Evolutionary conservation across 2,329 filamentous ascomycete genomes (phyloP).

Genomic region (Aspergillus brasiliensis): DNA sequence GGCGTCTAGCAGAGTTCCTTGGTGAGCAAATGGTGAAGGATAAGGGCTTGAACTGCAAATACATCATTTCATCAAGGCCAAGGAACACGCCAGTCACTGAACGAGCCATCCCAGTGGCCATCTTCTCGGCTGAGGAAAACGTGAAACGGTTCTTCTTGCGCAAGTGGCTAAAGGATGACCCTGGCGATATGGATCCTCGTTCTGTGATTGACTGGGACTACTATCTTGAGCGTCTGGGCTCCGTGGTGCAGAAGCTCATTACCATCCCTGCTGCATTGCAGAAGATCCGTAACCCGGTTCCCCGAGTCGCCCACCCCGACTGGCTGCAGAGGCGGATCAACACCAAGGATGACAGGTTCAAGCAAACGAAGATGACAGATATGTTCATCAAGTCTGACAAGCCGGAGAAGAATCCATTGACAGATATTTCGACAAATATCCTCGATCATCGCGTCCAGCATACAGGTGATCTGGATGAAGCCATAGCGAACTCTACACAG

Average conservation of each 20-base stretch:
- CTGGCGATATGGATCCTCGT: conserved; percentile 84
- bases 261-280: conserved; percentile 97
- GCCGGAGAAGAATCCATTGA: conserved; percentile 65
- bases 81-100: conserved; percentile 92
- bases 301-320: conserved; percentile 88
- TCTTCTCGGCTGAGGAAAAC: conserved; percentile 89
- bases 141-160: conserved; percentile 87
- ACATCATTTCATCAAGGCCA: conserved; percentile 90
- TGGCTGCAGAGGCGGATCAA: conserved; percentile 95
- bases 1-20: conserved; percentile 89
- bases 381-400: conserved; percentile 64
- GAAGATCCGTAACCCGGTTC: conserved; percentile 92
- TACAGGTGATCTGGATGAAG: conserved; percentile 74
- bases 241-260: conserved; percentile 97
- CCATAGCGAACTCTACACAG: conserved; percentile 65
- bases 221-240: conserved; percentile 91
- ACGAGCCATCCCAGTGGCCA: conserved; percentile 89
- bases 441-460: conserved; percentile 58
- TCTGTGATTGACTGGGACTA: conserved; percentile 95
- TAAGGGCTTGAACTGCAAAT: conserved; percentile 98
- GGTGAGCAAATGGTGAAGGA: conserved; percentile 99
- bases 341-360: conserved; percentile 93
- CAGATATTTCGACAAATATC: conserved; percentile 69
- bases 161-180: conserved; percentile 95
- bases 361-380: conserved; percentile 98